Evolutionary conservation across 495 filamentous ascomycete species (phyloP), one percentile per base, ranked within the genome.

Genomic region (Aspergillus coremiiformis): DNA sequence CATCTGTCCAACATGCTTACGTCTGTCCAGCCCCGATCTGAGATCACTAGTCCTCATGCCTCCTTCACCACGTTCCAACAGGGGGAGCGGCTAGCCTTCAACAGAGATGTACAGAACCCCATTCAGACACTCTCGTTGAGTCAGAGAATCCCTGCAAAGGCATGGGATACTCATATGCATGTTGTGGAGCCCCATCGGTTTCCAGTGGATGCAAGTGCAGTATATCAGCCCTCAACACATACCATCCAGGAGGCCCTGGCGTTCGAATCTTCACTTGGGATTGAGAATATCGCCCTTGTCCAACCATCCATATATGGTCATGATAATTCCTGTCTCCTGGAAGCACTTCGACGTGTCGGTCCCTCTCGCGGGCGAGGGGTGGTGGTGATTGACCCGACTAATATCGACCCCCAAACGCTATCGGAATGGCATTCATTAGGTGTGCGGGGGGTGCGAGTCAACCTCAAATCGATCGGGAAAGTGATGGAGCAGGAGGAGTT

Each of bases 131-230:
- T 49, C 17, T 58, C 56, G 5, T 26, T 68, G 30, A 66, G 52
- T 26, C 47, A 57, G 35, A 62, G 61, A 47, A 49, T 75, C n/a
- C 72, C 73, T 14, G 48, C 49, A 10, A 49, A 56, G 9, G 63
- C 72, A 52, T 79, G 76, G 76, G 75, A 78, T 57, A 74, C 70
- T 32, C 76, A 79, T 51, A 78, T 79, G 72, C 76, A 79, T 55
- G 69, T 77, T 47, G 66, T 77, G 45, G 76, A 78, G 48, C 70
- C 72, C 7, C 53, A 58, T 15, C 63, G 60, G 4, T 74, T 66
- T 53, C 72, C 70, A 12, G 44, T 75, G 20, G 59, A 63, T 12
- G 55, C 66, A 19, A 30, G 57, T 19, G 72, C 72, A 12, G 63
- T 64, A 49, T 75, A 75, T 57, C 55, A 65, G 19, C 70, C 72